Percentiles rank a stretch among this genome's conserved stretches.
Conservation (phyloP, 1,139 yeast genomes). For the Candida neerlandica region DNA sequence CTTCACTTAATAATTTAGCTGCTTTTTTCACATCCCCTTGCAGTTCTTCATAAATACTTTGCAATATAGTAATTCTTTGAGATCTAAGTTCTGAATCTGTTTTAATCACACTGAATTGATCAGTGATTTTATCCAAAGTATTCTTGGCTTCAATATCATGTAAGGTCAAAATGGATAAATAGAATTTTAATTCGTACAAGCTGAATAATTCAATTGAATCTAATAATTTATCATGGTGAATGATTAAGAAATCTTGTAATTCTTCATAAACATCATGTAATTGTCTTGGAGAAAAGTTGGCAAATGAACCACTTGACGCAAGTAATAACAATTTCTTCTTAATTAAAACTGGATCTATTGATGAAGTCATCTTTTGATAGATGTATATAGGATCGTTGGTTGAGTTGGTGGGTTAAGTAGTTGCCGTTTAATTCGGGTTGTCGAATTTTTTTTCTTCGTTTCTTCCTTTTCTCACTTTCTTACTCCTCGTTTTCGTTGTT, state of each 20-base stretch:
- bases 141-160: slow-evolving; percentile 73
- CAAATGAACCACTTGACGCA: slow-evolving; percentile 37
- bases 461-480: too few species aligned
- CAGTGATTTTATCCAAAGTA: slow-evolving; percentile 62
- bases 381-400: not conserved
- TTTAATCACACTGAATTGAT: slow-evolving; percentile 56
- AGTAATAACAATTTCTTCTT: slow-evolving; percentile 29
- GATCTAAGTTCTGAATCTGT: slow-evolving; percentile 25
- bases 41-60: slow-evolving; percentile 60
- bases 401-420: not conserved
- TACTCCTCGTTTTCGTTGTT: not conserved
- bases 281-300: slow-evolving; percentile 39
- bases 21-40: slow-evolving; percentile 42
- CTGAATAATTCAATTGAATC: slow-evolving; percentile 56
- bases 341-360: slow-evolving; percentile 17
- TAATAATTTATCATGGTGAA: slow-evolving; percentile 27
- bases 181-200: slow-evolving; percentile 72
- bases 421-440: not conserved
- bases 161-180: slow-evolving; percentile 61
- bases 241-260: slow-evolving; percentile 31
- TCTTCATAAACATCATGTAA: slow-evolving; percentile 35
- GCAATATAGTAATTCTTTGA: slow-evolving; percentile 59
- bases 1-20: slow-evolving; percentile 38
- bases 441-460: not conserved
- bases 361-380: not conserved